Percentiles rank a stretch among this genome's conserved stretches.
Conservation (phyloP, 192 early-diverging fungal species). For the Funneliformis geosporum region DNA sequence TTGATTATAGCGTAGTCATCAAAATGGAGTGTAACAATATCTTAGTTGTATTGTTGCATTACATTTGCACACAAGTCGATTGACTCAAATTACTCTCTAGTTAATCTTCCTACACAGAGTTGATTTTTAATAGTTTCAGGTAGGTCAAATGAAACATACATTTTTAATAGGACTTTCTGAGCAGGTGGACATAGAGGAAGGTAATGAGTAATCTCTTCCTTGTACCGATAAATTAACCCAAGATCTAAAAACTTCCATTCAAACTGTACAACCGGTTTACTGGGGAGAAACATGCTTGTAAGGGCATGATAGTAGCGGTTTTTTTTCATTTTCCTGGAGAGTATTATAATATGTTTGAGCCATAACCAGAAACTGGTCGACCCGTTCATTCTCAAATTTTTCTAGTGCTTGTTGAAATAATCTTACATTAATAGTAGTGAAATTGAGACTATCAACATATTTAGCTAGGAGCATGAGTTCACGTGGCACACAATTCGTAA, state of each 20-base stretch:
- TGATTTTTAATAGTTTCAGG: slow-evolving; percentile 31
- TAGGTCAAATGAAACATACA: slow-evolving; percentile 34
- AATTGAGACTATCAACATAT: slow-evolving; percentile 7
- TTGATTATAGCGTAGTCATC: slow-evolving; percentile 17
- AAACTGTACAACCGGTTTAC: slow-evolving; percentile 30
- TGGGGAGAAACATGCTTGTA: slow-evolving; percentile 32
- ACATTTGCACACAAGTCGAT: slow-evolving; percentile 26
- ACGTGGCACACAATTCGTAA: slow-evolving; percentile 40
- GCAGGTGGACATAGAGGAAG: slow-evolving; percentile 37
- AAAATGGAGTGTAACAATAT: too few species aligned
- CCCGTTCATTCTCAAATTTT: slow-evolving; percentile 7
- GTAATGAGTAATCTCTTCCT: slow-evolving; percentile 22
- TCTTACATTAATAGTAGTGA: slow-evolving; percentile 16
- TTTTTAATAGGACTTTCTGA: slow-evolving; percentile 37
- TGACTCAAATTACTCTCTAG: slow-evolving; percentile 37
- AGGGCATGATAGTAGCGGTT: slow-evolving; percentile 31
- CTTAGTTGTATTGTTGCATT: slow-evolving; percentile 24
- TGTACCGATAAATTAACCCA: slow-evolving; percentile 37
- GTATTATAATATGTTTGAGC: slow-evolving; percentile 24
- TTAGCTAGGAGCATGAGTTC: slow-evolving; percentile 33
- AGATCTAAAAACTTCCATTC: slow-evolving; percentile 39
- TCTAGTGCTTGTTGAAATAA: slow-evolving; percentile 21
- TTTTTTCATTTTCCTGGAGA: background rate
- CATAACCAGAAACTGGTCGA: background rate
- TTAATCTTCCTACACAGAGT: slow-evolving; percentile 17